Conservation (phyloP, 495 filamentous ascomycete genomes). For the Acidomyces sp. region DNA sequence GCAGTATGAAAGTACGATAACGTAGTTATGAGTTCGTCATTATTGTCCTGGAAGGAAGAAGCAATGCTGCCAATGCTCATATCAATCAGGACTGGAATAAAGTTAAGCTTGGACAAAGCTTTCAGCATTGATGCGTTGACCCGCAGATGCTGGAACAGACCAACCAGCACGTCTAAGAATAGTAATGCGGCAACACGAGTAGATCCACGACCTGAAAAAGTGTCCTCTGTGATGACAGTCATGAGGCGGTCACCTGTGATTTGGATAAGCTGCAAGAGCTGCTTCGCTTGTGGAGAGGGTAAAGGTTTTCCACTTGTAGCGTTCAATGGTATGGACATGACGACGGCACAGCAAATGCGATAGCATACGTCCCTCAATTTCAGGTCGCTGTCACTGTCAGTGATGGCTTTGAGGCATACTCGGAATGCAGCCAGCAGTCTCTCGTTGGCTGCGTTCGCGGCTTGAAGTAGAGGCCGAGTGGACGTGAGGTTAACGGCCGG, state of each 20-base stretch:
- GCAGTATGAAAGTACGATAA: conserved; percentile 56
- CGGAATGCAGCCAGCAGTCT: conserved; percentile 86
- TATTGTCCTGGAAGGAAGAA: conserved; percentile 14
- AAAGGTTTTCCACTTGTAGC: conserved; percentile 3
- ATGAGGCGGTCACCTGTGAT: conserved; percentile 63
- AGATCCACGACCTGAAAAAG: conserved; percentile 64
- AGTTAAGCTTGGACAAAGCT: conserved; percentile 69
- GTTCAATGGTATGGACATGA: conserved; percentile 26
- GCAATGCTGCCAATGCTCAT: conserved; percentile 30
- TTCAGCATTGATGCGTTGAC: conserved; percentile 61
- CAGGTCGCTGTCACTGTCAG: conserved; percentile 52
- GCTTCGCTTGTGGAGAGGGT: conserved; percentile 50
- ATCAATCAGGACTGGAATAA: conserved; percentile 78
- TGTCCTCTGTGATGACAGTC: conserved; percentile 85
- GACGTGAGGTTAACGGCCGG: conserved; percentile 30
- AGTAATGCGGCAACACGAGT: conserved; percentile 76
- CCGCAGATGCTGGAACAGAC: conserved; percentile 46
- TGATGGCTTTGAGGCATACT: conserved; percentile 59
- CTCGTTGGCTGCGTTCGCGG: conserved; percentile 56
- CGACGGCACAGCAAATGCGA: conserved; percentile 72
- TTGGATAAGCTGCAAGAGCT: conserved; percentile 63
- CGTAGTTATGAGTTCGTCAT: conserved; percentile 16
- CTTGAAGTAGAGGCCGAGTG: conserved; percentile 26
- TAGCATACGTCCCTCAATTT: conserved; percentile 71
- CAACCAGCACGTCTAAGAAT: conserved; percentile 56